Evolutionary conservation across 257 asterid species (phyloP), one percentile per base, ranked within the genome.

Genomic region (Anisodus acutangulus): DNA sequence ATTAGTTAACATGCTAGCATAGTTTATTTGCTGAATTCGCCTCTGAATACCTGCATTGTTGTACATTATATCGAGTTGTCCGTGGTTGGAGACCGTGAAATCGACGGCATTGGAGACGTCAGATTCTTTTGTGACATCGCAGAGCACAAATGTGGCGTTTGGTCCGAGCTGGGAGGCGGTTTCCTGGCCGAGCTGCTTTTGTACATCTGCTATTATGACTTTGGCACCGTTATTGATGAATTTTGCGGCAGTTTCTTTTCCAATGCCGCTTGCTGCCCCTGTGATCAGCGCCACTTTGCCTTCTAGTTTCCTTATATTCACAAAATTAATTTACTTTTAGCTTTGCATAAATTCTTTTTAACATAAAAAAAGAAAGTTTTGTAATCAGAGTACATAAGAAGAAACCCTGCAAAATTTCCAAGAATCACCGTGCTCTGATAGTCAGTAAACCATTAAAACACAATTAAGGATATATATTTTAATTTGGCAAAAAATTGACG

Each of bases 211-310:
- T 0, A 95, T 80, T 62, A 95, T 88, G 16, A 96, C 98, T 78
- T 89, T 90, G 55, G 98, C 98, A 0, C 99, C 99, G 9, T 92
- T 86, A 84, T 55, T 67, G 66, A 93, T 88, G 93, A 94, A 94
- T 63, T 89, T 90, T 8, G 85, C 45, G 1, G 98, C 98, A 3
- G 99, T 93, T 83, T 88, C 98, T 88, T 88, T 92, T 12, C 99
- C 98, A 49, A 94, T 92, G 3, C 99, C 98, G 17, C 89, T 88
- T 39, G 99, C 98, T 31, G 93, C 97, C 7, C 99, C 98, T 0
- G 98, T 94, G 81, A 96, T 94, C 16, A 94, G 82, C 19, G 98
- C 98, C 79, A 94, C 90, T 83, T 94, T 94, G 58, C 98, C 97
- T 90, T 92, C 91, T 55, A 96, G 70, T 86, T 91, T 96, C 69